A percentile compares a stretch with the other conserved stretches of the same genome.
phyloP scores from a whole-genome alignment of 371 early-diverging fungal genomes.

The Mucor sp. region DNA sequence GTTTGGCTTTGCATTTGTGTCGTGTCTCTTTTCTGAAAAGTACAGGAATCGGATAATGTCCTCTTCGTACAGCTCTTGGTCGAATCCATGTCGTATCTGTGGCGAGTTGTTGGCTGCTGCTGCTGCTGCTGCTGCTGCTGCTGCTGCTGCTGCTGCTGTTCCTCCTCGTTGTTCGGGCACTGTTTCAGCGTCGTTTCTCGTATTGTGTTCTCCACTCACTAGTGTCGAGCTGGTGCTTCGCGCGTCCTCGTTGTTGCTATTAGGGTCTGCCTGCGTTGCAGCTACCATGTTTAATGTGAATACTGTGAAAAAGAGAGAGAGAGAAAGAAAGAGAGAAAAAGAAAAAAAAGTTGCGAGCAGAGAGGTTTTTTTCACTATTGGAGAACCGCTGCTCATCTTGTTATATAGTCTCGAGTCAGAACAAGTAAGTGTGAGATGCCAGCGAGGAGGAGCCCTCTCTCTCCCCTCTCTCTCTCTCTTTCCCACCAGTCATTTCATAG shows the following conservation, averaged over 20 bases:
- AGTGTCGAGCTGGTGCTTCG: conserved; percentile 64
- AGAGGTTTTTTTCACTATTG: conserved; percentile 18
- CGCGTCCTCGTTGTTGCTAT: conserved; percentile 55
- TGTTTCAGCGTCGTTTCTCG: conserved; percentile 31
- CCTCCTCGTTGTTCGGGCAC: conserved; percentile 3
- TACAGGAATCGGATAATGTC: conserved; percentile 60
- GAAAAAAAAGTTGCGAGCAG: conserved; percentile 53
- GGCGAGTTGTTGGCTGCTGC: neutral
- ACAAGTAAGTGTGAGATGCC: too few species aligned
- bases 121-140: neutral
- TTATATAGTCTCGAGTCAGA: too few species aligned
- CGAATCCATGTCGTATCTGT: conserved; percentile 59
- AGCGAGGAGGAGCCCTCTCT: too few species aligned
- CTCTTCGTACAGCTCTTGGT: conserved; percentile 56
- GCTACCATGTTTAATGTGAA: conserved; percentile 26
- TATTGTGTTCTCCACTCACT: conserved; percentile 54
- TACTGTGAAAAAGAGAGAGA: neutral
- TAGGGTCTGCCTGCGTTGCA: conserved; percentile 23
- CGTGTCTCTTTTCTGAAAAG: conserved; percentile 65
- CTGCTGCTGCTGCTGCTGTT: neutral
- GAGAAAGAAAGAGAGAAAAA: too few species aligned
- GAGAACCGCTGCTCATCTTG: neutral
- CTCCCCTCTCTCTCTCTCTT: too few species aligned
- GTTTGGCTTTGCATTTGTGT: conserved; percentile 42
- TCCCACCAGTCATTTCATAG: too few species aligned